phyloP scores from a whole-genome alignment of 192 early-diverging fungal species.

The Coemansia sp. region DNA sequence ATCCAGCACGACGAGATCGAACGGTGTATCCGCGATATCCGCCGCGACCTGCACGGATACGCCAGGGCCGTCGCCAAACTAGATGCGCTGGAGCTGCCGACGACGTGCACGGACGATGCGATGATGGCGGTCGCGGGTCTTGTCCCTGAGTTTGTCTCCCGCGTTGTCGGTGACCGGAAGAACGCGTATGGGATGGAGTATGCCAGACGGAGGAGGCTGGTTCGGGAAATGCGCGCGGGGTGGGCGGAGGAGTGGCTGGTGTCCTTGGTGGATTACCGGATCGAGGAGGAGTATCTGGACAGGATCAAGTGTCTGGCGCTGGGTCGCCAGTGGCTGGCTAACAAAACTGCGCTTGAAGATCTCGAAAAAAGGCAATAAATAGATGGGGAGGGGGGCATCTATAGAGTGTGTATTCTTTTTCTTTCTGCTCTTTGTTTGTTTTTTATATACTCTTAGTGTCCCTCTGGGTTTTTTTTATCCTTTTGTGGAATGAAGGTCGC shows the following conservation, averaged over 20 bases:
- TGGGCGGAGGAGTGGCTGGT: conserved; percentile 9
- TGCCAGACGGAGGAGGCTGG: not conserved
- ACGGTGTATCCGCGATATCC: not conserved
- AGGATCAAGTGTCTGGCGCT: conserved; percentile 4
- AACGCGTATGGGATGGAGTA: conserved; percentile 12
- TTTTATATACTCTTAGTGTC: no score
- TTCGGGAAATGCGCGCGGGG: not conserved
- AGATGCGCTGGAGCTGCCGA: not conserved
- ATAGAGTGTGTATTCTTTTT: not conserved
- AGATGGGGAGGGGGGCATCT: no score
- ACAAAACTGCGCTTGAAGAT: conserved; percentile 5
- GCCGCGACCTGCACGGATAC: conserved; percentile 7
- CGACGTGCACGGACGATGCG: not conserved
- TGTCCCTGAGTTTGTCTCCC: conserved; percentile 8
- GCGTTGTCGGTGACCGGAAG: not conserved
- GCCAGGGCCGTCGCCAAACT: not conserved
- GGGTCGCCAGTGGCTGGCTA: conserved; percentile 22
- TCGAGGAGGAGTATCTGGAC: conserved; percentile 24
- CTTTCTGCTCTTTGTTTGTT: conserved; percentile 16
- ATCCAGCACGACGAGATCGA: not conserved
- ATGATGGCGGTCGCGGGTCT: conserved; percentile 13
- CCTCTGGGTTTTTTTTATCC: not conserved
- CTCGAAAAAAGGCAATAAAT: not conserved
- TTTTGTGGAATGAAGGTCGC: not conserved
- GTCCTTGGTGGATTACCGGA: conserved; percentile 7